Evolutionary conservation across 495 filamentous ascomycete species (phyloP).

Genomic region (Tetracladium setigerum): DNA sequence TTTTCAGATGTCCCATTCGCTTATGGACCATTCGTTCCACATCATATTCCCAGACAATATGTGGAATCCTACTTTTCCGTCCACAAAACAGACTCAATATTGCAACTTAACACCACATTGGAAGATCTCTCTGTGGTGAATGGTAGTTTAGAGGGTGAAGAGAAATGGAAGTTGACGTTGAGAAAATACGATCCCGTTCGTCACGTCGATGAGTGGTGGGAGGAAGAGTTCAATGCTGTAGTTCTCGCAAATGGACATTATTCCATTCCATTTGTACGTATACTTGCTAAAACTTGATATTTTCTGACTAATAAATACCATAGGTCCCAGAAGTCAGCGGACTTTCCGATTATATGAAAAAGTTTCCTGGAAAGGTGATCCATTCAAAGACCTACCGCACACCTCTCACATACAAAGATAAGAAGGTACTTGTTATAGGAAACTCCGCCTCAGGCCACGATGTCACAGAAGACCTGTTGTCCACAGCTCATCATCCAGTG

Average conservation of each 20-base stretch:
- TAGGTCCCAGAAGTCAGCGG: conserved; percentile 37
- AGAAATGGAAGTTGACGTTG: conserved; percentile 38
- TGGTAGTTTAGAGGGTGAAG: neutral
- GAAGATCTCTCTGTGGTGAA: conserved; percentile 34
- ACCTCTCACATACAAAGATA: conserved; percentile 22
- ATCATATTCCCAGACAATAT: conserved; percentile 40
- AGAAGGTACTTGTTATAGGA: conserved; percentile 37
- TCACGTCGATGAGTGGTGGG: conserved; percentile 39
- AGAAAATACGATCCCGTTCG: conserved; percentile 30
- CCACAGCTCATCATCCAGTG: conserved; percentile 28
- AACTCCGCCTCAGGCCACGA: conserved; percentile 46
- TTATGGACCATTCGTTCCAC: conserved; percentile 43
- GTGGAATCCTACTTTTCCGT: conserved; percentile 39
- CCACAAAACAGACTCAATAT: conserved; percentile 28
- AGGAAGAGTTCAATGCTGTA: conserved; percentile 40
- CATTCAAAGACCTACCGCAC: conserved; percentile 42
- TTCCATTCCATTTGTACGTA: conserved; percentile 38
- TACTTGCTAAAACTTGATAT: neutral
- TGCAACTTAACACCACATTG: conserved; percentile 40
- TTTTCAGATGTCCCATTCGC: conserved; percentile 40
- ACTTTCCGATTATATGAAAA: conserved; percentile 28
- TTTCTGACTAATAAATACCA: neutral
- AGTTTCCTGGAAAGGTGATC: conserved; percentile 30
- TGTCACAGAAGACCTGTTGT: conserved; percentile 29
- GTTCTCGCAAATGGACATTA: conserved; percentile 44